These are phyloP conservation scores for Cladosporium sphaerospermum DNA, from an alignment of 2,329 filamentous ascomycete species.

Conservation along the genomic window DNA sequence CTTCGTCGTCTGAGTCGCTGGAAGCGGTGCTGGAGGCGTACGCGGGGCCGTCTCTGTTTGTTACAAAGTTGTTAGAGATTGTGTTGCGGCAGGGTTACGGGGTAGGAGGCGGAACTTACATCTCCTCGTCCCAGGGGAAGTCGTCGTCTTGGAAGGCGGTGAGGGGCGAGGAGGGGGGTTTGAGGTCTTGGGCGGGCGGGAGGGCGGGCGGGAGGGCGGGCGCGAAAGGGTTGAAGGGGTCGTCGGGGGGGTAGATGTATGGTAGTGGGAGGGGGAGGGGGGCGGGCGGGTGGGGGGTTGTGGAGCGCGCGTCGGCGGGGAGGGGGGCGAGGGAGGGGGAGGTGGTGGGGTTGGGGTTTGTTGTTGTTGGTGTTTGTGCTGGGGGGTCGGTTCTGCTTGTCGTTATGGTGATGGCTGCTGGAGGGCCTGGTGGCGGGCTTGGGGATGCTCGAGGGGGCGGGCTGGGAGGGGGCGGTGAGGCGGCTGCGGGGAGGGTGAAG, in stretches of 20 bases:
- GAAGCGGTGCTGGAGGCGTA: neutral
- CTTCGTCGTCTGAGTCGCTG: neutral
- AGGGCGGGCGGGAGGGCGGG: neutral
- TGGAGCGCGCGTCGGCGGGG: neutral
- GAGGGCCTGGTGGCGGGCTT: neutral
- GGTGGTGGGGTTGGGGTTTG: neutral
- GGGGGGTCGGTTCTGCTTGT: neutral
- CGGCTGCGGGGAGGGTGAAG: no score
- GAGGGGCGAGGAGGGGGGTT: conserved; percentile 5
- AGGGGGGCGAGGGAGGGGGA: no score
- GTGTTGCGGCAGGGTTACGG: no score
- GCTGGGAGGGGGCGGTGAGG: no score
- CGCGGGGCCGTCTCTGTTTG: conserved; percentile 18
- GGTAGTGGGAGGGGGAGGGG: no score
- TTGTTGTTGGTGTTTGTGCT: neutral
- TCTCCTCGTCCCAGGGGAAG: conserved; percentile 29
- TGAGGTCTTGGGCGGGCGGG: neutral
- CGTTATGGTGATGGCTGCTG: neutral
- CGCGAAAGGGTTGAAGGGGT: neutral
- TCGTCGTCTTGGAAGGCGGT: conserved; percentile 23
- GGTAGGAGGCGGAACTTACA: conserved; percentile 13
- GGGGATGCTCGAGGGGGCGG: neutral
- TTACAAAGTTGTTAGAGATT: no score
- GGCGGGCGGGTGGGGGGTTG: no score
- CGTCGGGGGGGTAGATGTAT: no score